Evolutionary conservation across 768 basidiomycete species (phyloP).

Genomic region (Tulasnella sp.): DNA sequence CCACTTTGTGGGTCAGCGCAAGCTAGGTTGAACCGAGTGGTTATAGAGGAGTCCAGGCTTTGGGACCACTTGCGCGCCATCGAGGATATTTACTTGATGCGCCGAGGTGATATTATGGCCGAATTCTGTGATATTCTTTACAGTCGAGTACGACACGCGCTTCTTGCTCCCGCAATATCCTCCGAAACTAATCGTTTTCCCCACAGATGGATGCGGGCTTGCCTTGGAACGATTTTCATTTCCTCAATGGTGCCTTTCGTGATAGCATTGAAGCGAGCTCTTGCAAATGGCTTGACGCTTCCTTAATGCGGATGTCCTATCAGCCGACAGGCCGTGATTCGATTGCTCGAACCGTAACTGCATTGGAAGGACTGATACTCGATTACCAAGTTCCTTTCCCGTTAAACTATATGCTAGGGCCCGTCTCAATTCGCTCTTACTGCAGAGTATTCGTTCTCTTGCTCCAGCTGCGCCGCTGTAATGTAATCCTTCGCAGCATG

Average conservation of each 20-base stretch:
- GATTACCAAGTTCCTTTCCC: constrained; percentile 79
- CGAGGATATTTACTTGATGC: constrained; percentile 75
- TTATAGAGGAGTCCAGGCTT: constrained; percentile 65
- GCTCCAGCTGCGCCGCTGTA: constrained; percentile 73
- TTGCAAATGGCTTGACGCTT: constrained; percentile 62
- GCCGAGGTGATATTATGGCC: constrained; percentile 73
- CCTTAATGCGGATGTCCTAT: constrained; percentile 73
- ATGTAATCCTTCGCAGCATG: constrained; percentile 68
- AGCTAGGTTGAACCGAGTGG: constrained; percentile 56
- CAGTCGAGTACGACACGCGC: constrained; percentile 56
- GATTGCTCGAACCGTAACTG: constrained; percentile 61
- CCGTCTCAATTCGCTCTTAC: constrained; percentile 59
- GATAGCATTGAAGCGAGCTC: constrained; percentile 60
- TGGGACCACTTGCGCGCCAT: constrained; percentile 60
- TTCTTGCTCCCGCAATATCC: background rate
- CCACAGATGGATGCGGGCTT: constrained; percentile 75
- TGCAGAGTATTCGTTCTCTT: constrained; percentile 71
- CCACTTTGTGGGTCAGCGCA: constrained; percentile 60
- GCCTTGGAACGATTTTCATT: constrained; percentile 80
- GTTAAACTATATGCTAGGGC: constrained; percentile 74
- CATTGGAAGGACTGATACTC: constrained; percentile 66
- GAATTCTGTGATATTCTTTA: constrained; percentile 76
- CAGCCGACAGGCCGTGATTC: constrained; percentile 56
- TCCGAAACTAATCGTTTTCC: background rate
- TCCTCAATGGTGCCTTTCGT: constrained; percentile 74